phyloP scores from a whole-genome alignment of 352 stramenopile genomes.

The Pythium sukuiense region DNA sequence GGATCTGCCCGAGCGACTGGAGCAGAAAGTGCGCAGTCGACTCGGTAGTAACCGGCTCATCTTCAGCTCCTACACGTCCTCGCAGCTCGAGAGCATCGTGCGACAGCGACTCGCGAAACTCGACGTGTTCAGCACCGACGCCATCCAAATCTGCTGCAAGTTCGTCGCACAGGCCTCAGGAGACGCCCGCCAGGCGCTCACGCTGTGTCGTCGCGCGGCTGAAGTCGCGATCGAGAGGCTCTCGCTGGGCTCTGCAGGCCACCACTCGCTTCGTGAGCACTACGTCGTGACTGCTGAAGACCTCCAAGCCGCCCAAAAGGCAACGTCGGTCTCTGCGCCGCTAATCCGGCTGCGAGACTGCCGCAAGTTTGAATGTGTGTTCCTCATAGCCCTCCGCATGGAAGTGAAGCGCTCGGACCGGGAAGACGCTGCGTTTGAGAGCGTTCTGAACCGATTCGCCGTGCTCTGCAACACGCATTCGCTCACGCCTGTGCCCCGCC shows the following conservation, averaged over 20 bases:
- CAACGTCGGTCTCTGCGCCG: conserved; percentile 54
- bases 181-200: conserved; percentile 64
- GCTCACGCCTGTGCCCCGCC: conserved; percentile 51
- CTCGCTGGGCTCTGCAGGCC: background rate
- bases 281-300: conserved; percentile 51
- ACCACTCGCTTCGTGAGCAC: conserved; percentile 12
- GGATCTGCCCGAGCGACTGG: conserved; percentile 70
- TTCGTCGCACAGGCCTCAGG: conserved; percentile 65
- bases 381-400: conserved; percentile 64
- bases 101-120: conserved; percentile 56
- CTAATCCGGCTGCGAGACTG: conserved; percentile 52
- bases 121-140: conserved; percentile 57
- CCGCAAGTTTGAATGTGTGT: conserved; percentile 75
- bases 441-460: conserved; percentile 57
- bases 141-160: conserved; percentile 68
- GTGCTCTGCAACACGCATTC: conserved; percentile 73
- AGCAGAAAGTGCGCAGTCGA: conserved; percentile 68
- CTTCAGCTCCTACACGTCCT: conserved; percentile 63
- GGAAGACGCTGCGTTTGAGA: conserved; percentile 52
- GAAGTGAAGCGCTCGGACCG: conserved; percentile 48
- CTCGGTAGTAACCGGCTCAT: conserved; percentile 66
- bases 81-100: conserved; percentile 67
- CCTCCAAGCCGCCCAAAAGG: conserved; percentile 49
- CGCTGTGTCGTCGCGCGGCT: conserved; percentile 62
- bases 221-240: conserved; percentile 57